Evolutionary conservation across 352 stramenopile genomes (phyloP).

Genomic region (Globisporangium ultimum): DNA sequence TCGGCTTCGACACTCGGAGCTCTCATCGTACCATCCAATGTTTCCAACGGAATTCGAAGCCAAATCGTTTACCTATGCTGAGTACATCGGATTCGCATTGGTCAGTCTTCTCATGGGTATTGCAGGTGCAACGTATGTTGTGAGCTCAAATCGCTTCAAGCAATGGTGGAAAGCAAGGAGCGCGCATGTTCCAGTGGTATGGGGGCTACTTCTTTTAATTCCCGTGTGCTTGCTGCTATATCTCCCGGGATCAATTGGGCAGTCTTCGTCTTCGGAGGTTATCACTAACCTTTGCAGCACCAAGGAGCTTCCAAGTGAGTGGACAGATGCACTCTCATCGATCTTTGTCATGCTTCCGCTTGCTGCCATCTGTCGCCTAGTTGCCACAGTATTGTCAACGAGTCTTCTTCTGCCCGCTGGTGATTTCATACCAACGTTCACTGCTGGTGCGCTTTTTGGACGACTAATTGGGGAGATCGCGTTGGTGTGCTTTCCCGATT

Average conservation of each 20-base stretch:
- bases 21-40: constrained; percentile 42
- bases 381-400: constrained; percentile 42
- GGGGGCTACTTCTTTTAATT: constrained; percentile 27
- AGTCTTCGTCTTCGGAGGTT: constrained; percentile 24
- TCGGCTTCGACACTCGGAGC: constrained; percentile 35
- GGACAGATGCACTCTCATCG: constrained; percentile 28
- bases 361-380: constrained; percentile 26
- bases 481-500: constrained; percentile 25
- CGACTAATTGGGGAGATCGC: constrained; percentile 53
- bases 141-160: constrained; percentile 34
- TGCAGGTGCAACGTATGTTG: constrained; percentile 45
- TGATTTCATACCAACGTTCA: constrained; percentile 67
- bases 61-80: constrained; percentile 41
- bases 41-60: constrained; percentile 40
- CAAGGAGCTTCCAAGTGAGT: constrained; percentile 18
- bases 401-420: constrained; percentile 52
- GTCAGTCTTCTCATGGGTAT: constrained; percentile 48
- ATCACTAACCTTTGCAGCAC: constrained; percentile 31
- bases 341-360: constrained; percentile 33
- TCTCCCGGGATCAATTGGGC: constrained; percentile 34
- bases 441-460: constrained; percentile 49
- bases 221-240: constrained; percentile 34
- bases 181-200: constrained; percentile 19
- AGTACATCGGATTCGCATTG: constrained; percentile 46
- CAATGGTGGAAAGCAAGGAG: constrained; percentile 31